Evolutionary conservation across 2,329 filamentous ascomycete genomes (phyloP).

Genomic region (Phaeomoniella chlamydospora): DNA sequence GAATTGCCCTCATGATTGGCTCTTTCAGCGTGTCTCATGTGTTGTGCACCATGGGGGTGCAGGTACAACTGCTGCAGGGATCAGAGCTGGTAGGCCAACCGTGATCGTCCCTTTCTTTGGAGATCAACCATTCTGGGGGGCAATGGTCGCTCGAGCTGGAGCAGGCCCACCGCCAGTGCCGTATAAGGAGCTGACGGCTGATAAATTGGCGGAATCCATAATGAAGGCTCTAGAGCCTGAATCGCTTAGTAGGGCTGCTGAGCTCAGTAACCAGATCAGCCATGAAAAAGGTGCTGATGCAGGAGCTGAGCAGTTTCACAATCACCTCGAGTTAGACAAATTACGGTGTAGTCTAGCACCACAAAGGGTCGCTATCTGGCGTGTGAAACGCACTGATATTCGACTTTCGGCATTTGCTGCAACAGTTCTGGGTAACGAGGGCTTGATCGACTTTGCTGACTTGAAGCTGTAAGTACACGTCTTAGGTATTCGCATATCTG

Average conservation of each 20-base stretch:
- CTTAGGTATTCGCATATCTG: slow-evolving; percentile 16
- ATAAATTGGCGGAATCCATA: slow-evolving; percentile 53
- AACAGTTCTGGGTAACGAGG: slow-evolving; percentile 49
- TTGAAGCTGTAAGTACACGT: slow-evolving; percentile 49
- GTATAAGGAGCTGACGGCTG: slow-evolving; percentile 50
- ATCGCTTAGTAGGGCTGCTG: slow-evolving; percentile 39
- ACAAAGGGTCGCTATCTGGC: slow-evolving; percentile 58
- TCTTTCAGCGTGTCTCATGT: slow-evolving; percentile 66
- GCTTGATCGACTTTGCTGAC: slow-evolving; percentile 52
- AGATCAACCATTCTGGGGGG: slow-evolving; percentile 72
- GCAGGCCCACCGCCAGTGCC: slow-evolving; percentile 59
- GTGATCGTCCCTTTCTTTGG: slow-evolving; percentile 79
- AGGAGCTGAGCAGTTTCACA: slow-evolving; percentile 55
- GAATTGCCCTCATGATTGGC: slow-evolving; percentile 78
- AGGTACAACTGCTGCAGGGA: slow-evolving; percentile 77
- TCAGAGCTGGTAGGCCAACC: slow-evolving; percentile 64
- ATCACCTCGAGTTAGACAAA: slow-evolving; percentile 51
- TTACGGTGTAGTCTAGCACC: slow-evolving; percentile 58
- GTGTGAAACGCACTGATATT: slow-evolving; percentile 51
- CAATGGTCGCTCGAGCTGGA: slow-evolving; percentile 58
- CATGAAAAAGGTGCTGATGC: slow-evolving; percentile 49
- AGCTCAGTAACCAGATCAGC: slow-evolving; percentile 50
- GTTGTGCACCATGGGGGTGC: slow-evolving; percentile 83
- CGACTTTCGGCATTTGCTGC: slow-evolving; percentile 60
- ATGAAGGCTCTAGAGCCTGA: slow-evolving; percentile 43